Conservation (phyloP, 495 filamentous ascomycete genomes). For the Penicillium alfredii region DNA sequence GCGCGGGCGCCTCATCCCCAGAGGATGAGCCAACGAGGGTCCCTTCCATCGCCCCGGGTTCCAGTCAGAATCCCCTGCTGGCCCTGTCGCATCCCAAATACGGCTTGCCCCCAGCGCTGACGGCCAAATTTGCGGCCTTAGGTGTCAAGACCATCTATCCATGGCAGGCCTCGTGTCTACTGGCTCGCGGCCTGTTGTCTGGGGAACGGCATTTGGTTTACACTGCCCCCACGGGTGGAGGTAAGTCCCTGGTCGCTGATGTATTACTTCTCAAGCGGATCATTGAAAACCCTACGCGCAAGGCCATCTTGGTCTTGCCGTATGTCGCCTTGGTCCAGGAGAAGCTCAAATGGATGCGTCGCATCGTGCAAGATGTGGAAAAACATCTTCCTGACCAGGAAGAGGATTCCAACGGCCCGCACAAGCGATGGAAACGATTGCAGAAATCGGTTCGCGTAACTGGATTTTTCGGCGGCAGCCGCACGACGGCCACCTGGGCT, state of each 20-base stretch:
- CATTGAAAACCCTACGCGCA: constrained; percentile 56
- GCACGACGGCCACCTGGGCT: constrained; percentile 57
- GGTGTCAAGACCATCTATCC: constrained; percentile 69
- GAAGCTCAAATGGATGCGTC: constrained; percentile 71
- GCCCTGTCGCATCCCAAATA: constrained; percentile 60
- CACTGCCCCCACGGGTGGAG: constrained; percentile 78
- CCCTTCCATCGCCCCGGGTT: constrained; percentile 42
- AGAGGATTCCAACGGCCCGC: constrained; percentile 14
- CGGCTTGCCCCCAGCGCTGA: constrained; percentile 53
- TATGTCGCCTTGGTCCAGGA: constrained; percentile 82
- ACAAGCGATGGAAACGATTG: constrained; percentile 28
- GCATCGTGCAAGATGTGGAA: constrained; percentile 58
- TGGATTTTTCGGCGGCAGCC: constrained; percentile 71
- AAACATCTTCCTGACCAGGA: constrained; percentile 34
- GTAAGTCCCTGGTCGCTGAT: constrained; percentile 74
- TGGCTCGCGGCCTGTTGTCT: constrained; percentile 58
- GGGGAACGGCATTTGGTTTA: constrained; percentile 72
- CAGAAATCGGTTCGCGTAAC: constrained; percentile 52
- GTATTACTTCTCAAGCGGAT: constrained; percentile 69
- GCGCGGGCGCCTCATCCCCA: constrained; percentile 16
- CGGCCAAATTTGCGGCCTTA: constrained; percentile 56
- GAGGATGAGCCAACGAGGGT: constrained; percentile 45
- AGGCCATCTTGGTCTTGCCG: constrained; percentile 73
- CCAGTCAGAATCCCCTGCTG: constrained; percentile 53
- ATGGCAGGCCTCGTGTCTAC: constrained; percentile 77